Evolutionary conservation across 1,139 yeast species (phyloP).

Genomic region (Torulaspora globosa): DNA sequence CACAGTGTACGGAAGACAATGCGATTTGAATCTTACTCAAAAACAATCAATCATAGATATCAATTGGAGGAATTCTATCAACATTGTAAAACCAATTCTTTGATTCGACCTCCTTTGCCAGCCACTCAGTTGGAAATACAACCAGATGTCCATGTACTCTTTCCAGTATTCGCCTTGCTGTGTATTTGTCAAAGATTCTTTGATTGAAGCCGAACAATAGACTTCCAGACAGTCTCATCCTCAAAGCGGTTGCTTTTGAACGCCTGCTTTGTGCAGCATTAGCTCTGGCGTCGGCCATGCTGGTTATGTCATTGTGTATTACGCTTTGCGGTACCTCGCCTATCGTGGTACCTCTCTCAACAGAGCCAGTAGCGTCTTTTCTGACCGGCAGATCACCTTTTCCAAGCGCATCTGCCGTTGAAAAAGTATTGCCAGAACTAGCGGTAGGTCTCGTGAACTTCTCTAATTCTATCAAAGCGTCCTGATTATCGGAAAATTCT

Average conservation of each 20-base stretch:
- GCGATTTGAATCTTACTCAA: background rate
- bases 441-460: constrained; percentile 1
- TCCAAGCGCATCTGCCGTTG: constrained; percentile 4
- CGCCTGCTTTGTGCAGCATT: constrained; percentile 12
- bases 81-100: constrained; percentile 95
- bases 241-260: constrained; percentile 21
- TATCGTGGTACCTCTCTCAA: constrained; percentile 17
- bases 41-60: constrained; percentile 67
- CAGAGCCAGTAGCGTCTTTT: constrained; percentile 11
- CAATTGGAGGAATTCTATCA: constrained; percentile 92
- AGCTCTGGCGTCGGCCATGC: constrained; percentile 6
- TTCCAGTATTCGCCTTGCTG: constrained; percentile 68
- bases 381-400: constrained; percentile 11
- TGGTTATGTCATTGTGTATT: constrained; percentile 7
- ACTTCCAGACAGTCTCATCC: constrained; percentile 33
- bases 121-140: constrained; percentile 87
- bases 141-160: constrained; percentile 89
- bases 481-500: constrained; percentile 55
- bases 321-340: constrained; percentile 15
- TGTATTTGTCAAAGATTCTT: constrained; percentile 63
- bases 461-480: constrained; percentile 35
- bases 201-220: constrained; percentile 38
- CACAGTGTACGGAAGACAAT: background rate
- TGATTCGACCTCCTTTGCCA: constrained; percentile 75
- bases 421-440: background rate